These are phyloP conservation scores for Oenanthe javanica DNA, from an alignment of 140 eudicot species.

Conservation along the genomic window DNA sequence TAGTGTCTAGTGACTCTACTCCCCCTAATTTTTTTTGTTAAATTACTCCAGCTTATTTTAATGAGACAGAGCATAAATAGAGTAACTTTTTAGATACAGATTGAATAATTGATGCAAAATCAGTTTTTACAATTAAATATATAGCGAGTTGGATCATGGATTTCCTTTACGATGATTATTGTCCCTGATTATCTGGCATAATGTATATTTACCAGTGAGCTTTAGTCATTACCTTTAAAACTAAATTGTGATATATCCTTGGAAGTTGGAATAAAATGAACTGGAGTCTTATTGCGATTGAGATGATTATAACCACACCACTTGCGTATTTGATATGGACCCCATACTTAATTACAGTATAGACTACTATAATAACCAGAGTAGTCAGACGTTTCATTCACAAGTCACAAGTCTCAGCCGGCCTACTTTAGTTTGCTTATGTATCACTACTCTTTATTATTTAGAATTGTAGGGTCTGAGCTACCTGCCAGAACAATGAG, in stretches of 20 bases:
- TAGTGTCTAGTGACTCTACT: background rate
- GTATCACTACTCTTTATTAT: background rate
- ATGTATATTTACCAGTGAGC: constrained; percentile 1
- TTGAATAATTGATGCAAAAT: background rate
- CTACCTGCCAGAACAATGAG: background rate
- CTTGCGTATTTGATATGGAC: background rate
- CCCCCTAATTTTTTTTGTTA: background rate
- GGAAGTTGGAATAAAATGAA: background rate
- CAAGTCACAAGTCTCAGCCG: background rate
- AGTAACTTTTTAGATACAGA: background rate
- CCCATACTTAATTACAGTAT: background rate
- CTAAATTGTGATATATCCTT: background rate
- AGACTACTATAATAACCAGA: background rate
- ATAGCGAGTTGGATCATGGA: background rate
- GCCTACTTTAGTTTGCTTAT: background rate
- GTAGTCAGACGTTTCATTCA: background rate
- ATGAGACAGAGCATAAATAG: background rate
- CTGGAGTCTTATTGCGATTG: background rate
- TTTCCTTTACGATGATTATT: background rate
- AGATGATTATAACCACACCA: background rate
- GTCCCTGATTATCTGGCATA: background rate
- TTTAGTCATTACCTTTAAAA: background rate
- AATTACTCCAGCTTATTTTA: background rate
- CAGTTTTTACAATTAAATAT: background rate
- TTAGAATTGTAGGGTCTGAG: background rate